Base-by-base conservation (phyloP, 2,329 filamentous ascomycete species). In the Fusarium sp. region DNA sequence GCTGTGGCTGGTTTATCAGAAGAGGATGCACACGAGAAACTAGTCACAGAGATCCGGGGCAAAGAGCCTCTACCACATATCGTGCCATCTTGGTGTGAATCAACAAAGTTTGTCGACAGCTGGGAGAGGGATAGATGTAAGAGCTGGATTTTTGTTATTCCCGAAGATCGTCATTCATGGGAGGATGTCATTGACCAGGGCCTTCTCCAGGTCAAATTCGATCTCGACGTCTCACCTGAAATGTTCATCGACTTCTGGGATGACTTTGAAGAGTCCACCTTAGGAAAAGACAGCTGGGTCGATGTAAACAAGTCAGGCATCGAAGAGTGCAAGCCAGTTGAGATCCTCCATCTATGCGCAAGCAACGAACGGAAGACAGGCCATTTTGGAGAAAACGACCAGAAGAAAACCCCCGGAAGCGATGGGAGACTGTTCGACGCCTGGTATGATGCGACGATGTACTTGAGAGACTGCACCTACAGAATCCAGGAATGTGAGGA, bases 11-110 rank as follows among this genome's bases (percentile, higher is more conserved):
- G 63, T 9, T 32, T 67, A 1, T 55, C 55, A 1, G 49, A 61
- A 17, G 56, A 53, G 6, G 53, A 44, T 5, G 52, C 49, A 1
- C n/a, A 48, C 4, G 56, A 67, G 40, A 54, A 23, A 36, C n/a
- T 68, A 14, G 20, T 40, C 2, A 32, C 24, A 3, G 43, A 65
- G n/a, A 21, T 67, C 3, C 52, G 49, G 9, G 63, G 66, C 12
- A 55, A 24, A 9, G 66, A 68, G 17, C 66, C 66, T 8, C 42
- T 61, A 19, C 63, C 66, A 12, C 66, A 68, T 30, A 67, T 68
- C 15, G 56, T 68, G 3, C 66, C 66, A 4, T 53, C 56, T 36
- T 68, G 63, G 66, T 61, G 56, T 8, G 1, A 32, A 17, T 58
- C 60, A 3, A 24, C 38, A 4, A 61, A 23, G 3, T 67, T 58